Evolutionary conservation across 805 yeast species (phyloP).

Genomic region (Barnettozyma botsteinii): DNA sequence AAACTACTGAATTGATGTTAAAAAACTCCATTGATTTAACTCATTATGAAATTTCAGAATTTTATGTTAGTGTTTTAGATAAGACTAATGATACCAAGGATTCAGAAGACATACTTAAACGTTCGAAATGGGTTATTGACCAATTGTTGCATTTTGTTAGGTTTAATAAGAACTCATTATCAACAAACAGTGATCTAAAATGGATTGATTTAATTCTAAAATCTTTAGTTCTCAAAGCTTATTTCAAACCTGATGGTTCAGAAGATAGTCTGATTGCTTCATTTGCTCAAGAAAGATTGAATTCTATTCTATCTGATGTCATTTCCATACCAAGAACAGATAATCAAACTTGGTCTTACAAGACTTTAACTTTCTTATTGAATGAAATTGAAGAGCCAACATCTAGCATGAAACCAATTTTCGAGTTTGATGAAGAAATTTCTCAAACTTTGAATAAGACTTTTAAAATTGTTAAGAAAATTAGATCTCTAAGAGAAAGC

Average conservation of each 20-base stretch:
- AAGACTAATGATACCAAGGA: conserved; percentile 5
- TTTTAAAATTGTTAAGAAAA: conserved; percentile 40
- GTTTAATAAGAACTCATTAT: conserved; percentile 32
- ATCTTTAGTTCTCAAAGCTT: conserved; percentile 28
- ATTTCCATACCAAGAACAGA: conserved; percentile 40
- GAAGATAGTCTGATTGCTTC: conserved; percentile 30
- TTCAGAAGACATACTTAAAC: conserved; percentile 13
- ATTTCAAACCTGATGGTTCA: conserved; percentile 22
- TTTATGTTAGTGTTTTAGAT: conserved; percentile 21
- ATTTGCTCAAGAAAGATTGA: conserved; percentile 55
- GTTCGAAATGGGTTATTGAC: conserved; percentile 52
- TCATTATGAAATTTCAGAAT: conserved; percentile 9
- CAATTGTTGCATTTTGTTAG: conserved; percentile 48
- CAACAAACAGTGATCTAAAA: conserved; percentile 18
- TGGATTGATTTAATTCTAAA: conserved; percentile 29
- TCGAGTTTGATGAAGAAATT: conserved; percentile 56
- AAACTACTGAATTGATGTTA: conserved; percentile 41
- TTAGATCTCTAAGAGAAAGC: conserved; percentile 32
- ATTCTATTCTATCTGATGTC: conserved; percentile 59
- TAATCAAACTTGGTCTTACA: conserved; percentile 54
- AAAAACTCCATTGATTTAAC: conserved; percentile 11
- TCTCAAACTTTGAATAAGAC: conserved; percentile 42
- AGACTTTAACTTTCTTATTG: conserved; percentile 38
- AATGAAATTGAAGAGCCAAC: conserved; percentile 22
- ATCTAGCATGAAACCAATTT: conserved; percentile 22